Conservation (phyloP, 768 basidiomycete species). For the Xerocomus potaroensis region DNA sequence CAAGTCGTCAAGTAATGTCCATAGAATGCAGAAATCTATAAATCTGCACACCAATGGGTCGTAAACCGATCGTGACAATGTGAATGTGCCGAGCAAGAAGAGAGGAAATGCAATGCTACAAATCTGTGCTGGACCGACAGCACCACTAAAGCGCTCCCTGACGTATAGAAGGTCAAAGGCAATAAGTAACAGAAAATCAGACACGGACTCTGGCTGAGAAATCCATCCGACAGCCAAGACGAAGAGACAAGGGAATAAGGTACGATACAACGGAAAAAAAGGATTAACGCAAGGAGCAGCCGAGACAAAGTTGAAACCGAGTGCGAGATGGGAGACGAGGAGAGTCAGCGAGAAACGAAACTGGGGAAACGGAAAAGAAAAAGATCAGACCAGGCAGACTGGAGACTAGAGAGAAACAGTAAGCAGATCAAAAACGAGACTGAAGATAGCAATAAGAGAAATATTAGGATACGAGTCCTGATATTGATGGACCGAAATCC, state of each 20-base stretch:
- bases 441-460: slow-evolving; percentile 34
- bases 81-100: slow-evolving; percentile 6
- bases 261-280: slow-evolving; percentile 29
- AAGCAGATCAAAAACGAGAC: slow-evolving; percentile 21
- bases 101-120: slow-evolving; percentile 35
- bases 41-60: slow-evolving; percentile 22
- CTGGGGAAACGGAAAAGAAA: slow-evolving; percentile 4
- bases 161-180: slow-evolving; percentile 33
- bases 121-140: slow-evolving; percentile 27
- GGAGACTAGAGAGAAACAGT: slow-evolving; percentile 17
- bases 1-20: slow-evolving; percentile 18
- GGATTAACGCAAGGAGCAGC: slow-evolving; percentile 32
- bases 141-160: slow-evolving; percentile 30
- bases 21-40: slow-evolving; percentile 30
- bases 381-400: slow-evolving; percentile 5
- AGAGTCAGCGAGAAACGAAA: slow-evolving; percentile 12
- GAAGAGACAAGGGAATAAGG: slow-evolving; percentile 26
- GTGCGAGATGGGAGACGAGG: slow-evolving; percentile 14
- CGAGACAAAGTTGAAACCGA: slow-evolving; percentile 14
- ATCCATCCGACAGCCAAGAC: slow-evolving; percentile 29
- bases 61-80: slow-evolving; percentile 9
- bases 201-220: slow-evolving; percentile 25
- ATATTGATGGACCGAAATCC: slow-evolving; percentile 25
- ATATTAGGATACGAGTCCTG: slow-evolving; percentile 32
- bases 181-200: slow-evolving; percentile 31